phyloP scores from a whole-genome alignment of 169 alveolate species.

The Plasmodium cynomolgi region DNA sequence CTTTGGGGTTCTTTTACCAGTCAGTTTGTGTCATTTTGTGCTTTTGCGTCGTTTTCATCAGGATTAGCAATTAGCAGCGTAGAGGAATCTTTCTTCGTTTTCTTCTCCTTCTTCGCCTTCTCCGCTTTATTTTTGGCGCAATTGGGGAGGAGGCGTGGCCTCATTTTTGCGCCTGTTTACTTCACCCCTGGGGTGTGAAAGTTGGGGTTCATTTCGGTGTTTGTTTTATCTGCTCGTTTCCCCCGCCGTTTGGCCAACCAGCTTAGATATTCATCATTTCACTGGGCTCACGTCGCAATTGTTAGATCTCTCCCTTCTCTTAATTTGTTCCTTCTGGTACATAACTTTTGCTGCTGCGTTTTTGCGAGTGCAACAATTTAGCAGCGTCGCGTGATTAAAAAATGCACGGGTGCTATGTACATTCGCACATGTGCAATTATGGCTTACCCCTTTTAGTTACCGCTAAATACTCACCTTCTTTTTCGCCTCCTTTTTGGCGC shows the following conservation, averaged over 20 bases:
- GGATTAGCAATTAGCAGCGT: not conserved
- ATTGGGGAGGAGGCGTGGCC: not conserved
- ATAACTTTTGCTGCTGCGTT: not conserved
- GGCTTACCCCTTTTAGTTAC: not conserved
- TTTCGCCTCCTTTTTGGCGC: not conserved
- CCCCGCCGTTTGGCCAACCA: not conserved
- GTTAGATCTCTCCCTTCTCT: not conserved
- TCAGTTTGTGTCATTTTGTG: not conserved
- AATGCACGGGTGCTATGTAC: not conserved
- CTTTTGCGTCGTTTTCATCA: not conserved
- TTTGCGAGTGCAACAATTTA: not conserved
- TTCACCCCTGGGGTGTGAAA: not conserved
- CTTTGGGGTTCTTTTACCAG: not conserved
- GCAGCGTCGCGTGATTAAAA: not conserved
- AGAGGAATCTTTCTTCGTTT: not conserved
- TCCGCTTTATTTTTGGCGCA: not conserved
- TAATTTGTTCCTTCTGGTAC: not conserved
- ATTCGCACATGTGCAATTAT: not conserved
- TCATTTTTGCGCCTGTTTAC: not conserved
- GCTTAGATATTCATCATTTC: not conserved
- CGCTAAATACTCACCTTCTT: not conserved
- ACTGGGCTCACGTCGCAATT: not conserved
- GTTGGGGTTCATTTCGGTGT: not conserved
- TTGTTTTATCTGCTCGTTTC: no score
- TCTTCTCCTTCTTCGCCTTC: not conserved